Evolutionary conservation across 164 flowering plant genomes (phyloP).

Genomic region (Vitis cinerea): DNA sequence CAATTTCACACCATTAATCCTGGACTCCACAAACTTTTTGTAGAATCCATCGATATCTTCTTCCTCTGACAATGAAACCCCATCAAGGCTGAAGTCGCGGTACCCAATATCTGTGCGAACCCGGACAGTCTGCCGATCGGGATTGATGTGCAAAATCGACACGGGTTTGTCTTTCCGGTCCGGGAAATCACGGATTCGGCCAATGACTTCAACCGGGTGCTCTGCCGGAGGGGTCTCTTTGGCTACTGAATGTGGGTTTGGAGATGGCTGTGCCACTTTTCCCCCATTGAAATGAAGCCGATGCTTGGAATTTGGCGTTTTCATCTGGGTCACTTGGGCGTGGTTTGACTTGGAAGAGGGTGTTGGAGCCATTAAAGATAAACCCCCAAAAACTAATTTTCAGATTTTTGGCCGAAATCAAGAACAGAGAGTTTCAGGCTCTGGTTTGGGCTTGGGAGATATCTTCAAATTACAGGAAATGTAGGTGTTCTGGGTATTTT

Average conservation of each 20-base stretch:
- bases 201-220: conserved; percentile 94
- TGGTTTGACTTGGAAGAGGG: conserved; percentile 50
- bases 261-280: conserved; percentile 43
- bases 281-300: conserved; percentile 42
- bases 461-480: no score
- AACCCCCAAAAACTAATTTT: conserved; percentile 13
- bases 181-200: conserved; percentile 70
- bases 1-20: conserved; percentile 77
- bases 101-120: conserved; percentile 83
- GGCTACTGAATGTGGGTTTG: conserved; percentile 35
- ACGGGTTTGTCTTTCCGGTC: conserved; percentile 52
- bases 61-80: conserved; percentile 80
- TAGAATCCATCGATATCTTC: conserved; percentile 84
- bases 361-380: conserved; percentile 61
- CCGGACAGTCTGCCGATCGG: conserved; percentile 46
- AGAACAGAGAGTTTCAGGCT: no score
- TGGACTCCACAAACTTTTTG: conserved; percentile 69
- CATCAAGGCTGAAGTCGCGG: conserved; percentile 87
- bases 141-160: conserved; percentile 54
- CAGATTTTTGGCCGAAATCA: no score
- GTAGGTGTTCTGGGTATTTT: no score
- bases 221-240: conserved; percentile 47
- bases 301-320: conserved; percentile 69
- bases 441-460: no score
- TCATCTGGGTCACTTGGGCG: conserved; percentile 27